Evolutionary conservation across 179 eudicot species (phyloP), one percentile per base, ranked within the genome.

Genomic region (Corrigiola litoralis): DNA sequence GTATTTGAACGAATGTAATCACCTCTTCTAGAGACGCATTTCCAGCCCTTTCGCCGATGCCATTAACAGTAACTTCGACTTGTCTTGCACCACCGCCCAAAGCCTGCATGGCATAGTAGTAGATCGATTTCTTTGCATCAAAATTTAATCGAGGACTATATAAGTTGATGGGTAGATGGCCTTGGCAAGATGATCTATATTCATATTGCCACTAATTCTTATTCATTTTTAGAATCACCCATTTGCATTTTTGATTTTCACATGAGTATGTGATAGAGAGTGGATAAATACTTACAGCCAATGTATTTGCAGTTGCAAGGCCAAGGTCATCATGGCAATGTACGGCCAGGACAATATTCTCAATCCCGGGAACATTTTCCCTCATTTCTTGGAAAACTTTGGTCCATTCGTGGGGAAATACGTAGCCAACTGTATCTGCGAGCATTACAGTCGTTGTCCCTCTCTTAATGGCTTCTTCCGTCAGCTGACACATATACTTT

Each of bases 241-340:
- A n/a, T n/a, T n/a, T n/a, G n/a, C n/a, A n/a, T n/a, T n/a, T n/a
- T n/a, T n/a, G n/a, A n/a, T n/a, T n/a, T n/a, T n/a, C n/a, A 50
- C 32, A 24, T 23, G 4, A 50, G 37, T 7, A 52, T 5, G 33
- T 6, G n/a, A 4, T n/a, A 41, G 46, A 42, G 46, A 42, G 21
- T 16, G 20, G 14, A 28, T 13, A 16, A 12, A 51, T n/a, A 28
- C 20, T 23, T 52, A 65, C 69, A n/a, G 69, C 36, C 0, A 65
- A 11, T 1, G 69, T 65, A 36, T 65, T 65, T 27, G 69, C 60
- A 12, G 51, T 38, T 46, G 69, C 69, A 18, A 65, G 69, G 60
- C 69, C 69, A 40, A 65, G 61, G 34, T 65, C 69, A 18, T 65
- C 45, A 17, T 65, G 69, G 31, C 69, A 65, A 41, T 65, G 69